A percentile compares a stretch with the other conserved stretches of the same genome.
These are phyloP conservation scores for Colletotrichum orbiculare DNA, from an alignment of 2,329 filamentous ascomycete genomes.

Conservation along the genomic window DNA sequence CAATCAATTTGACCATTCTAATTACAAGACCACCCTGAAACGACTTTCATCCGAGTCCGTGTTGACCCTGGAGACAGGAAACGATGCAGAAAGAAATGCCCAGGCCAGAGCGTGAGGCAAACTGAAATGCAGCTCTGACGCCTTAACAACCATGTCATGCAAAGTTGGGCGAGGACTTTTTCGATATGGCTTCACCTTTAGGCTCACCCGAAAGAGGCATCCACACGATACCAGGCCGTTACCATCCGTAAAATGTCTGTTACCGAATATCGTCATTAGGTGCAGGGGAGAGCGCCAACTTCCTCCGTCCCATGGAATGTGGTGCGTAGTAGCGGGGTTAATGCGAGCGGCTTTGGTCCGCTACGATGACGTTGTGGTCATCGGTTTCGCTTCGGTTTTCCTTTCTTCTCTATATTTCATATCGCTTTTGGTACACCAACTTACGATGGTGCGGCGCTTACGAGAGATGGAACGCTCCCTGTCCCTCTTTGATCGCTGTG, in stretches of 20 bases:
- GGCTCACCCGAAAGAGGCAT: conserved; percentile 27
- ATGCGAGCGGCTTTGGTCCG: conserved; percentile 1
- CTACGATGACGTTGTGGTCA: not conserved
- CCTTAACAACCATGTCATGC: conserved; percentile 38
- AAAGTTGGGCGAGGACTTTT: conserved; percentile 26
- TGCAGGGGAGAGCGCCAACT: not conserved
- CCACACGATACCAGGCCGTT: conserved; percentile 12
- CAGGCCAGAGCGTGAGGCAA: conserved; percentile 29
- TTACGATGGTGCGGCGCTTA: conserved; percentile 52
- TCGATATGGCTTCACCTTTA: conserved; percentile 22
- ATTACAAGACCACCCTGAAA: conserved; percentile 6
- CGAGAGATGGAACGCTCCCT: conserved; percentile 97
- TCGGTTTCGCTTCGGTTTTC: not conserved
- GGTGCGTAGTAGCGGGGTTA: conserved; percentile 10
- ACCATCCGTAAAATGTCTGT: conserved; percentile 31
- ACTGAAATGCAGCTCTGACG: conserved; percentile 33
- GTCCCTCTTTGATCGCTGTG: conserved; percentile 92
- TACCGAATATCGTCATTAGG: conserved; percentile 24
- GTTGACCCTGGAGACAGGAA: conserved; percentile 21
- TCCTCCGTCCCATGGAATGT: conserved; percentile 8
- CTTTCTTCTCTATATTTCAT: conserved; percentile 2
- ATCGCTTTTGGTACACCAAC: not conserved
- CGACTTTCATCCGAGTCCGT: conserved; percentile 7
- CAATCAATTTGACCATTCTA: conserved; percentile 34
- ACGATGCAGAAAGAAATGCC: conserved; percentile 28